Evolutionary conservation across 495 filamentous ascomycete species (phyloP).

Genomic region (Penicillium pancosmium): DNA sequence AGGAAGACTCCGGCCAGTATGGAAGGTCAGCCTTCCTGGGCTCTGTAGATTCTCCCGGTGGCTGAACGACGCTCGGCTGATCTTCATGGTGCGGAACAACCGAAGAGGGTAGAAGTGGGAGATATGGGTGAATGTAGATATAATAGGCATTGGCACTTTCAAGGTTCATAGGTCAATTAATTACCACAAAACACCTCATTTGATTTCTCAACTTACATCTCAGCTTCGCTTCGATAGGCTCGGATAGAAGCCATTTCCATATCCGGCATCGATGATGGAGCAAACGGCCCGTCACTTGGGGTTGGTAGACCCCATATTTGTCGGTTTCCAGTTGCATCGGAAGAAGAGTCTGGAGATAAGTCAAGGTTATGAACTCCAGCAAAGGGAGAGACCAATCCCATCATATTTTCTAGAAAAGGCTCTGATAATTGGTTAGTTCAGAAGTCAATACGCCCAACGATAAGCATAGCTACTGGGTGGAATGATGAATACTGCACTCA

Average conservation of each 20-base stretch:
- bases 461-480: not conserved
- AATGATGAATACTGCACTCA: not conserved
- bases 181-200: not conserved
- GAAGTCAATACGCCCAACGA: not conserved
- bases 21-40: slow-evolving; percentile 22
- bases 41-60: slow-evolving; percentile 15
- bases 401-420: slow-evolving; percentile 18
- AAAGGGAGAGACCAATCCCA: slow-evolving; percentile 23
- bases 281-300: slow-evolving; percentile 22
- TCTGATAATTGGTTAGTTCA: slow-evolving; percentile 11
- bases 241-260: slow-evolving; percentile 16
- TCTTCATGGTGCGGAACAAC: slow-evolving; percentile 37
- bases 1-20: slow-evolving; percentile 45
- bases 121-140: slow-evolving; percentile 56
- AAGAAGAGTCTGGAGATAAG: slow-evolving; percentile 19
- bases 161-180: not conserved
- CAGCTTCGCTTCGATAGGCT: slow-evolving; percentile 30
- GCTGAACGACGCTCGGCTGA: slow-evolving; percentile 25
- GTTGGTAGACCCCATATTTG: slow-evolving; percentile 27
- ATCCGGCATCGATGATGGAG: slow-evolving; percentile 14
- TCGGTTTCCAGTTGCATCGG: slow-evolving; percentile 14
- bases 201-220: slow-evolving; percentile 23
- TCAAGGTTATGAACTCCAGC: slow-evolving; percentile 24
- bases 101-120: slow-evolving; percentile 53
- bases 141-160: slow-evolving; percentile 51